Evolutionary conservation across 1,139 yeast species (phyloP), one percentile per base, ranked within the genome.

Genomic region (Taphrina confusa): DNA sequence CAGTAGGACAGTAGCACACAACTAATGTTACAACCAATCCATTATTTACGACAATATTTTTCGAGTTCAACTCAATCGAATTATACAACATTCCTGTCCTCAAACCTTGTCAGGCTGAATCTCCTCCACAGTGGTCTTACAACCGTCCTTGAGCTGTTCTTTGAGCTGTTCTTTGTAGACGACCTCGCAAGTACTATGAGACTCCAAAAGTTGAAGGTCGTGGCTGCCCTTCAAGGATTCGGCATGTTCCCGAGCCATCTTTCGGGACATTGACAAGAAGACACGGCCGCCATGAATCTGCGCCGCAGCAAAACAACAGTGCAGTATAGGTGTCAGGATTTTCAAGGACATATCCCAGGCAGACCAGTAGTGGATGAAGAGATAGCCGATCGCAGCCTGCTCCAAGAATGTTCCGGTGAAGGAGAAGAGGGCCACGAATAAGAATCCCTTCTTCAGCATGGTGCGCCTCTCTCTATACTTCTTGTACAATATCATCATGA

Each of bases 201-300:
- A 31, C 18, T 47, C 54, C 12, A 33, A 4, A 9, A 12, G 14
- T n/a, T 34, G 25, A 9, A 27, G 31, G n/a, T 27, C 33, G 14
- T 20, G 18, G 22, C 34, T 37, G 4, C 14, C 9, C 6, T 36
- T 22, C 40, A 23, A n/a, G 11, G 18, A 9, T 22, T 25, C 54
- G 27, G 54, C 54, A 18, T 47, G 33, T 20, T 47, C 54, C 8
- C 9, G n/a, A 20, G 42, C 54, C 54, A 47, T 47, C 54, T 47
- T 47, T 8, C 54, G 28, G 20, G 54, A 47, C 42, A 47, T 20
- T 12, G 54, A 20, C n/a, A 47, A 12, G 54, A 47, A 47, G 33
- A 47, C 20, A 23, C 54, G 54, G 6, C 54, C 54, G 16, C 54
- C 42, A 22, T 47, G 54, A 33, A 47, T 22, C 20, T 47, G 54